Evolutionary conservation across 345 rosid species (phyloP).

Genomic region (Boechera stricta): DNA sequence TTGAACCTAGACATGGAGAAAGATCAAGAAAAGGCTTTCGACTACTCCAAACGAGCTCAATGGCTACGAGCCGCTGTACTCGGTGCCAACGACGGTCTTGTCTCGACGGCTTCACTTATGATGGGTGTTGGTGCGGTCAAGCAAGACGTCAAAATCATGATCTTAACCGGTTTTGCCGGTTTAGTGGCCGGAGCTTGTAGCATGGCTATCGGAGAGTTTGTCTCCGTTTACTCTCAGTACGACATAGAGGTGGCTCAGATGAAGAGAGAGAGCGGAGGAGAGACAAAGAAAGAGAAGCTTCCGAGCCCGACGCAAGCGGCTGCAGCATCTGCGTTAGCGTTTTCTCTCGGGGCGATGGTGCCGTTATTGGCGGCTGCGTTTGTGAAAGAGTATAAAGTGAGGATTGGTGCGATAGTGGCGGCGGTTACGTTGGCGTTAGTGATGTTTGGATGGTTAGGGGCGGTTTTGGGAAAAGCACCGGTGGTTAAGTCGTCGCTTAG

Average conservation of each 20-base stretch:
- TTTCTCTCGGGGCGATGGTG: conserved; percentile 74
- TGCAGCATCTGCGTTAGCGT: conserved; percentile 80
- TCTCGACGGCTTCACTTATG: conserved; percentile 83
- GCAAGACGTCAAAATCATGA: conserved; percentile 70
- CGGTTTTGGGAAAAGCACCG: conserved; percentile 73
- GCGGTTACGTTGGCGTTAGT: conserved; percentile 64
- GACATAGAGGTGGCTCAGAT: conserved; percentile 79
- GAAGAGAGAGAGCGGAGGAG: conserved; percentile 50
- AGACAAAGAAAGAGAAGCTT: conserved; percentile 44
- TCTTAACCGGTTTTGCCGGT: conserved; percentile 88
- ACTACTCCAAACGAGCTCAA: conserved; percentile 81
- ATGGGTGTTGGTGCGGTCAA: conserved; percentile 90
- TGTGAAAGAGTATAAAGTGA: conserved; percentile 57
- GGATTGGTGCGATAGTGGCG: conserved; percentile 59
- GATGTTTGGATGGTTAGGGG: conserved; percentile 76
- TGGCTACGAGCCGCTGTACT: conserved; percentile 93
- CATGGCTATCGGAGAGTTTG: conserved; percentile 95
- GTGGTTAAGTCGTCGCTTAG: conserved; percentile 53
- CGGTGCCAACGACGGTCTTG: conserved; percentile 88
- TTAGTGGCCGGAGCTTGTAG: conserved; percentile 90
- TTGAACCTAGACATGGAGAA: conserved; percentile 46
- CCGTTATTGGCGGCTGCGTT: conserved; percentile 84
- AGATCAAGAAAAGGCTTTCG: conserved; percentile 43
- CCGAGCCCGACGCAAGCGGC: conserved; percentile 86
- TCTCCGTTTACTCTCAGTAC: conserved; percentile 80